phyloP scores from a whole-genome alignment of 345 rosid genomes.

The Gossypioides kirkii region DNA sequence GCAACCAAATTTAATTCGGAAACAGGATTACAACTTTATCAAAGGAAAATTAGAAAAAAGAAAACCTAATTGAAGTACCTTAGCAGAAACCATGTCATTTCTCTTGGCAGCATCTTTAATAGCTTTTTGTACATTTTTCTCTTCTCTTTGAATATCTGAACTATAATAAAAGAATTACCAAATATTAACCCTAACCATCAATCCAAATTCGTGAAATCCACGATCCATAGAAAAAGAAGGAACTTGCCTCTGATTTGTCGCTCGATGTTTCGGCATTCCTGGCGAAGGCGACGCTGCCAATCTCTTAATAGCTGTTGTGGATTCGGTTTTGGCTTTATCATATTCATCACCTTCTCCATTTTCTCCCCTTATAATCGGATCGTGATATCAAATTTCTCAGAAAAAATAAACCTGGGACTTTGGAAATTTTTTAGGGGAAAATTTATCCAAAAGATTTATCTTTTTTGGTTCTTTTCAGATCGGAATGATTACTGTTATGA shows the following conservation, averaged over 20 bases:
- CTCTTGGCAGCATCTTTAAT: slow-evolving; percentile 88
- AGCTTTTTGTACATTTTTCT: slow-evolving; percentile 81
- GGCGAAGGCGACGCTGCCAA: slow-evolving; percentile 93
- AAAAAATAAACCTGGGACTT: not conserved
- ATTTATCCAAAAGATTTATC: not conserved
- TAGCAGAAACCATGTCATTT: slow-evolving; percentile 85
- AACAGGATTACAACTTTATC: not conserved
- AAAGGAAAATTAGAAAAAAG: not conserved
- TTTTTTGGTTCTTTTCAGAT: too few species aligned
- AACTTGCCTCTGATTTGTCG: slow-evolving; percentile 80
- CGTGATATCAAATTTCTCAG: not conserved
- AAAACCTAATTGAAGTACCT: slow-evolving; percentile 34
- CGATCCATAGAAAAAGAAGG: not conserved
- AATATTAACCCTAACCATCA: slow-evolving; percentile 1
- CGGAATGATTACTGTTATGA: too few species aligned
- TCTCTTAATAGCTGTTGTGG: slow-evolving; percentile 78
- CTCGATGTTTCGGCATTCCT: slow-evolving; percentile 82
- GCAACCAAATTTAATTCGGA: not conserved
- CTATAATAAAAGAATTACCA: not conserved
- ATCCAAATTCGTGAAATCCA: not conserved
- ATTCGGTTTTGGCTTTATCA: slow-evolving; percentile 75
- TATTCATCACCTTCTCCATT: slow-evolving; percentile 80
- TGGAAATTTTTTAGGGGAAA: not conserved
- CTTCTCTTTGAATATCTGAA: slow-evolving; percentile 87
- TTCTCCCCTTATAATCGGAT: not conserved